These are phyloP conservation scores for Pythium folliculosum DNA, from an alignment of 352 stramenopile species.

Conservation along the genomic window DNA sequence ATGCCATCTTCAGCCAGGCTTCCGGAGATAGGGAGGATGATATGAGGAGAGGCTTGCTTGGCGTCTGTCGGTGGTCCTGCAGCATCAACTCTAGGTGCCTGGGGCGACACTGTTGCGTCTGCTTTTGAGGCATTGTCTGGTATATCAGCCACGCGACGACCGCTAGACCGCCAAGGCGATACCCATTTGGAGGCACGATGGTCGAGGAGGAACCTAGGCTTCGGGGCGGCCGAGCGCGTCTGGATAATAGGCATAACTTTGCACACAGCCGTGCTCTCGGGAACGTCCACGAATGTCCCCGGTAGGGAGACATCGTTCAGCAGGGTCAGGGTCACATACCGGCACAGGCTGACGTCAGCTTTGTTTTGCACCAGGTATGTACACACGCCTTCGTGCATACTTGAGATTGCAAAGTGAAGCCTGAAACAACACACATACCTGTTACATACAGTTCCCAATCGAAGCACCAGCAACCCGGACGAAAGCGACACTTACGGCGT, in stretches of 20 bases:
- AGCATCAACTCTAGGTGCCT: not conserved
- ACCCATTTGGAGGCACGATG: slow-evolving; percentile 20
- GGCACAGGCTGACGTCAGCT: slow-evolving; percentile 62
- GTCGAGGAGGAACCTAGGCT: slow-evolving; percentile 18
- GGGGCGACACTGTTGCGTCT: slow-evolving; percentile 21
- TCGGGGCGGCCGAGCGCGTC: slow-evolving; percentile 31
- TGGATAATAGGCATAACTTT: slow-evolving; percentile 67
- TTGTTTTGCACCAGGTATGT: slow-evolving; percentile 56
- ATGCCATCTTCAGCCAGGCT: slow-evolving; percentile 38
- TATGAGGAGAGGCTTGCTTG: not conserved
- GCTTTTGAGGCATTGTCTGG: not conserved
- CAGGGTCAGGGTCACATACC: slow-evolving; percentile 58
- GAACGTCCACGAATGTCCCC: slow-evolving; percentile 66
- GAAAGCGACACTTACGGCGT: slow-evolving; percentile 52
- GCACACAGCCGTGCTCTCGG: slow-evolving; percentile 44
- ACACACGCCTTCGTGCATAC: slow-evolving; percentile 70
- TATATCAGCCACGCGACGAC: slow-evolving; percentile 15
- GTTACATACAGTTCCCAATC: not conserved
- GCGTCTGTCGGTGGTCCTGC: not conserved
- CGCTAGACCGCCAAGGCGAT: slow-evolving; percentile 18
- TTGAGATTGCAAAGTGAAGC: slow-evolving; percentile 82
- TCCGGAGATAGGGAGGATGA: slow-evolving; percentile 8
- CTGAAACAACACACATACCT: slow-evolving; percentile 28
- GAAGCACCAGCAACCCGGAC: not conserved
- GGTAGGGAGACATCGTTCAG: slow-evolving; percentile 53